Base-by-base conservation (phyloP, 768 basidiomycete genomes). In the Rhodotorula diobovata region DNA sequence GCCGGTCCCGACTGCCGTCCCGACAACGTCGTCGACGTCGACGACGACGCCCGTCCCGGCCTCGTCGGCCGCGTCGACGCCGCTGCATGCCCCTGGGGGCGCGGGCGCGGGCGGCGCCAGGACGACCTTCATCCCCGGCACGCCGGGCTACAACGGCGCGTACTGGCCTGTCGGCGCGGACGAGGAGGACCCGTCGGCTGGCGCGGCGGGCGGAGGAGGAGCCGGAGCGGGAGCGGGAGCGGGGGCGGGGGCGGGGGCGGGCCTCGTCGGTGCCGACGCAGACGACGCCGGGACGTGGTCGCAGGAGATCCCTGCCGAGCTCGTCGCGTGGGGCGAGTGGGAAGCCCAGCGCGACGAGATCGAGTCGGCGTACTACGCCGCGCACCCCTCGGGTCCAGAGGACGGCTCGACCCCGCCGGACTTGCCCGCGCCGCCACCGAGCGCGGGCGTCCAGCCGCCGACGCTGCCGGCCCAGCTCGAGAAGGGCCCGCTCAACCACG, bases 401-500 rank as follows among this genome's bases (percentile, higher is more conserved):
- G n/a, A n/a, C 14, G 41, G 55, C 21, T 43, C 59, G n/a, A 58
- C 68, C 15, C 59, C 63, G 37, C 75, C 75, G 4, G 46, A 72
- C 12, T 55, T 62, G 21, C 74, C 73, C 4, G 63, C 74, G 28
- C 70, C 67, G 32, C 66, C 68, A 10, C 9, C 39, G 32, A 58
- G 45, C 35, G 67, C 59, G 34, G 67, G 54, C n/a, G 70, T 73
- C 4, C 88, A 89, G 32, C 93, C 96, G 4, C 93, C 96, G 1
- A 83, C 85, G 3, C 84, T 98, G 55, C 96, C 96, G 0, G 83
- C 93, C 2, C 92, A 97, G 77, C 83, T 99, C 53, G 94, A 98
- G 78, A 93, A 93, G 77, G 87, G 96, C 60, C 96, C 97, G 68
- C 81, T 99, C 71, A 98, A 98, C 75, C 76, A 76, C 37, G 77